Percentiles rank a stretch among this genome's conserved stretches.
These are phyloP conservation scores for Talaromyces adpressus DNA, from an alignment of 495 filamentous ascomycete species.

Conservation along the genomic window DNA sequence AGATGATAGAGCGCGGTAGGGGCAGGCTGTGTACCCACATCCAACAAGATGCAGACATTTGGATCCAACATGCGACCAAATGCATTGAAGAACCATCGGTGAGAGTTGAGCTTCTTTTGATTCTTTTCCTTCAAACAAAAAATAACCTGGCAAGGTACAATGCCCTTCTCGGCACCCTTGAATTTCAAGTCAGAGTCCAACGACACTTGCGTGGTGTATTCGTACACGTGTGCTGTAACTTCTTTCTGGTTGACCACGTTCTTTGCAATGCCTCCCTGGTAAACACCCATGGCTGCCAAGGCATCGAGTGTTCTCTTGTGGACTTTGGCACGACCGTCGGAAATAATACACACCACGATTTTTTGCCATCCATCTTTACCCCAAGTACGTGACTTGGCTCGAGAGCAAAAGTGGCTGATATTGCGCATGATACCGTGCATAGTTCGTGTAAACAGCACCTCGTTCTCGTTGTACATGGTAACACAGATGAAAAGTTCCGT, in stretches of 20 bases:
- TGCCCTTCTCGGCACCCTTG: slow-evolving; percentile 98
- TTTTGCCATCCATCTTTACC: slow-evolving; percentile 98
- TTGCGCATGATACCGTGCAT: slow-evolving; percentile 99
- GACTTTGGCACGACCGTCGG: slow-evolving; percentile 88
- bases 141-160: slow-evolving; percentile 97
- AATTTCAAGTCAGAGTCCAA: slow-evolving; percentile 93
- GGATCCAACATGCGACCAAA: slow-evolving; percentile 90
- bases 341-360: slow-evolving; percentile 95
- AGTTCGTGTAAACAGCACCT: slow-evolving; percentile 90
- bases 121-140: slow-evolving; percentile 99
- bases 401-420: slow-evolving; percentile 90
- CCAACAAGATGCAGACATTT: slow-evolving; percentile 93
- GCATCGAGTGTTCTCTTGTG: slow-evolving; percentile 92
- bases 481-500: slow-evolving; percentile 98
- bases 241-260: slow-evolving; percentile 91
- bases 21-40: slow-evolving; percentile 90
- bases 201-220: slow-evolving; percentile 97
- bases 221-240: slow-evolving; percentile 87
- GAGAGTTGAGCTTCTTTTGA: slow-evolving; percentile 94
- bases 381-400: slow-evolving; percentile 90
- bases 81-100: slow-evolving; percentile 99
- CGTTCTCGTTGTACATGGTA: slow-evolving; percentile 98
- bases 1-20: slow-evolving; percentile 88
- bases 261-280: slow-evolving; percentile 97
- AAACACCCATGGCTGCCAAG: slow-evolving; percentile 96